Evolutionary conservation across 768 basidiomycete genomes (phyloP).

Genomic region (Cystofilobasidium macerans): DNA sequence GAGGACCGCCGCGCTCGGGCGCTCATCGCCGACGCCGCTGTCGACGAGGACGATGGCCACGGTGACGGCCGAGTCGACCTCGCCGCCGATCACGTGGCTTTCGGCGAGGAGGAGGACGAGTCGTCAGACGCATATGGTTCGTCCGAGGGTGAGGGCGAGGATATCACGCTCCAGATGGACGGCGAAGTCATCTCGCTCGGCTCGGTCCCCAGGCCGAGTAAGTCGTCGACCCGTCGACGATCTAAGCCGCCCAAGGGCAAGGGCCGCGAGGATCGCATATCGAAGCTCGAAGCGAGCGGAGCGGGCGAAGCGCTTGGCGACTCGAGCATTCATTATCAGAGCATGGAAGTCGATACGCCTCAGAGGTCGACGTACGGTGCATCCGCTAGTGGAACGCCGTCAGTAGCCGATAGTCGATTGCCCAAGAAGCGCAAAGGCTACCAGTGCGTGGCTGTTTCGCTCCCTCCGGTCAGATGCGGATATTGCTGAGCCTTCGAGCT

Average conservation of each 20-base stretch:
- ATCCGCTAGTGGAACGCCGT: not conserved
- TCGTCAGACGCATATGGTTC: not conserved
- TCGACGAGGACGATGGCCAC: not conserved
- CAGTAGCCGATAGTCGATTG: not conserved
- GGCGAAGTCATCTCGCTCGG: not conserved
- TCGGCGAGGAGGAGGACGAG: not conserved
- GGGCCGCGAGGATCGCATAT: not conserved
- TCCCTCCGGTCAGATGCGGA: not conserved
- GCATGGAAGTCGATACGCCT: constrained; percentile 2
- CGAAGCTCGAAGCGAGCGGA: not conserved
- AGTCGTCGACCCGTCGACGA: not conserved
- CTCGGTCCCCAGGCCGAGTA: not conserved
- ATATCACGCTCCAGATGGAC: constrained; percentile 6
- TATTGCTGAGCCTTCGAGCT: not conserved
- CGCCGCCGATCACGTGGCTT: not conserved
- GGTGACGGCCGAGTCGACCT: not conserved
- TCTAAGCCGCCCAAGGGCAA: not conserved
- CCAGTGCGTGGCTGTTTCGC: not conserved
- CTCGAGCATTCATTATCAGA: not conserved
- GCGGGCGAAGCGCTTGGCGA: not conserved
- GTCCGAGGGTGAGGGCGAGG: not conserved
- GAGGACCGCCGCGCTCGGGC: not conserved
- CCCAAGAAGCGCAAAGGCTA: constrained; percentile 7
- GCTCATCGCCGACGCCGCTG: not conserved
- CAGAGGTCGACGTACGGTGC: not conserved